Conservation (phyloP, 495 filamentous ascomycete genomes). For the Penicillium flavigenum region DNA sequence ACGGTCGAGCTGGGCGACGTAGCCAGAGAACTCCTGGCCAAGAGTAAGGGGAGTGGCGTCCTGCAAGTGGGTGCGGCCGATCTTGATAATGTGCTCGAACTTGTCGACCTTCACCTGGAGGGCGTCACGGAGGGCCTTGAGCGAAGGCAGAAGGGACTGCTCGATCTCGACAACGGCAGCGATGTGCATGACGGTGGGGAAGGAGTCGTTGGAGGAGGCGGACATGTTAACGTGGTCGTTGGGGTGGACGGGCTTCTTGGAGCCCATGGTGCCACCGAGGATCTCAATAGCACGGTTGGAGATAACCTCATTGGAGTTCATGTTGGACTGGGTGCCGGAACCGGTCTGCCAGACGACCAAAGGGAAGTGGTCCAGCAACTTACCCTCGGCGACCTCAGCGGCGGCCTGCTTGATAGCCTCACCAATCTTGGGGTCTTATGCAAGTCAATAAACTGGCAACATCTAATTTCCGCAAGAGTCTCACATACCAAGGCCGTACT, state of each 20-base stretch:
- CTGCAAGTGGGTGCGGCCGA: conserved; percentile 95
- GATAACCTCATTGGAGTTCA: conserved; percentile 99
- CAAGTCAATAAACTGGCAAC: conserved; percentile 12
- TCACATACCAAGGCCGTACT: conserved; percentile 83
- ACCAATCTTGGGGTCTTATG: conserved; percentile 78
- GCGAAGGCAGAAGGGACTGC: conserved; percentile 75
- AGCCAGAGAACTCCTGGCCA: conserved; percentile 97
- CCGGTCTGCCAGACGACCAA: conserved; percentile 99
- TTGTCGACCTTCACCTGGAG: conserved; percentile 87
- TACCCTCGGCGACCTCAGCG: conserved; percentile 86
- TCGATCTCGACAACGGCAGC: conserved; percentile 93
- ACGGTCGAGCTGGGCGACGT: conserved; percentile 88
- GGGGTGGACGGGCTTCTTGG: conserved; percentile 97
- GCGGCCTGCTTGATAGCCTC: conserved; percentile 94
- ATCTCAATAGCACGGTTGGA: conserved; percentile 99
- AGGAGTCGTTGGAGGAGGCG: conserved; percentile 98
- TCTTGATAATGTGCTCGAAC: conserved; percentile 95
- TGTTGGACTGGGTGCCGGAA: conserved; percentile 98
- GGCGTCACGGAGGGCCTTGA: conserved; percentile 76
- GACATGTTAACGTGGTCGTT: conserved; percentile 99
- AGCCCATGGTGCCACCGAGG: conserved; percentile 86
- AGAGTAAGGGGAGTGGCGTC: conserved; percentile 95
- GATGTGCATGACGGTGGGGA: conserved; percentile 99
- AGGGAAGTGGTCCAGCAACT: conserved; percentile 96
- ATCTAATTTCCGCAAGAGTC: background rate